A percentile compares a stretch with the other conserved stretches of the same genome.
Conservation (phyloP, 1,284 basidiomycete genomes). For the Rhodotorula glutinis region DNA sequence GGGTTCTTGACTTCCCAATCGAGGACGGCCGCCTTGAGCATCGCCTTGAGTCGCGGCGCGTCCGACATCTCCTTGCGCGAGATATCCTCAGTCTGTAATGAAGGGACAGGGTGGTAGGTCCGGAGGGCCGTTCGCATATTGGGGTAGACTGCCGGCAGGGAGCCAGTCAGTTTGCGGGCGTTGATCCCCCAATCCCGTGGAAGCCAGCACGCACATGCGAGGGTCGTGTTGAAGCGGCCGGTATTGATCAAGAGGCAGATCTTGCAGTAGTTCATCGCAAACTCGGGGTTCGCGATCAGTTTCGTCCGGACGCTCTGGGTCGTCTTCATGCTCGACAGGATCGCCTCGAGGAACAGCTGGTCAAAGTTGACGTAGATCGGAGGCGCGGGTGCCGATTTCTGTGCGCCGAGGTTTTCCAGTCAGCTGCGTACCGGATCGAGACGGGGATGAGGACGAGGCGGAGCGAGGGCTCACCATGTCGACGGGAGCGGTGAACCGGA, state of each 20-base stretch:
- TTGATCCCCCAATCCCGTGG: neutral
- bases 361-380: conserved; percentile 61
- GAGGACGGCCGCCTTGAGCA: conserved; percentile 70
- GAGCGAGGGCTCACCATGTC: conserved; percentile 37
- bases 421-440: neutral
- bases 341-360: conserved; percentile 75
- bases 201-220: conserved; percentile 66
- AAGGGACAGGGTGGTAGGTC: conserved; percentile 77
- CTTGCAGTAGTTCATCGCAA: conserved; percentile 74
- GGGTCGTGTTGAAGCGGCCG: conserved; percentile 89
- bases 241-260: conserved; percentile 83
- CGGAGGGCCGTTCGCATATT: conserved; percentile 78
- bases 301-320: conserved; percentile 72
- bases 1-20: conserved; percentile 65
- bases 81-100: conserved; percentile 61
- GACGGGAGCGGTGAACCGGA: conserved; percentile 65
- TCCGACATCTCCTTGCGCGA: conserved; percentile 73
- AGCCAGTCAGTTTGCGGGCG: neutral
- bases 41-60: conserved; percentile 72
- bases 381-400: conserved; percentile 44
- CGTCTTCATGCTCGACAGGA: conserved; percentile 74
- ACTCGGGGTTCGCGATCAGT: conserved; percentile 51
- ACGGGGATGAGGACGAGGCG: too few relatives aligned
- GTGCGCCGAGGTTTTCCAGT: conserved; percentile 42
- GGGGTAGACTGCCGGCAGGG: conserved; percentile 46